Conservation (phyloP, 164 flowering plant genomes). For the Piper betle region DNA sequence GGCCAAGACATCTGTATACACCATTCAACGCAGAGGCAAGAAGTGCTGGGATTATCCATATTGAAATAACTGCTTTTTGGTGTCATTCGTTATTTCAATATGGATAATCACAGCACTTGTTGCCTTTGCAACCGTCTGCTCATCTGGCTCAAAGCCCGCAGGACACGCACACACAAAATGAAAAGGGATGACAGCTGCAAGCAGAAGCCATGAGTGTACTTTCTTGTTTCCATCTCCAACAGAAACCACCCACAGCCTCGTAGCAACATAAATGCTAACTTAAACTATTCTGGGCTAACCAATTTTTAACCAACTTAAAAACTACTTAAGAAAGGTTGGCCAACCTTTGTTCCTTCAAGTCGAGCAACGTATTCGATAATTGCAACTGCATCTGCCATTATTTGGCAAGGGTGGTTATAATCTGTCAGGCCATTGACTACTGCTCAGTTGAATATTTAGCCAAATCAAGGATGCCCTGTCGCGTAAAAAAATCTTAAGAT, state of each 20-base stretch:
- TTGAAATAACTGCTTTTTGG: slow-evolving; percentile 88
- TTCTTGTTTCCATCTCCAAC: slow-evolving; percentile 98
- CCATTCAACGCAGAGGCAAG: slow-evolving; percentile 97
- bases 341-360: slow-evolving; percentile 87
- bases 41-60: too few relatives aligned
- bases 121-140: slow-evolving; percentile 64
- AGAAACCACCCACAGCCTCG: slow-evolving; percentile 65
- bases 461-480: slow-evolving; percentile 84
- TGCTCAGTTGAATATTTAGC: slow-evolving; percentile 72
- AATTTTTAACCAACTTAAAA: too few relatives aligned
- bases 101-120: slow-evolving; percentile 63
- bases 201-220: slow-evolving; percentile 79
- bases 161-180: slow-evolving; percentile 97
- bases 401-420: slow-evolving; percentile 94
- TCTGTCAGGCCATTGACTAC: slow-evolving; percentile 95
- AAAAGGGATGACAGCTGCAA: slow-evolving; percentile 77
- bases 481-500: not conserved
- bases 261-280: not conserved
- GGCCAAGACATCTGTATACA: slow-evolving; percentile 98
- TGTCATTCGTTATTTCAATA: slow-evolving; percentile 80
- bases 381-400: slow-evolving; percentile 98
- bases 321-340: not conserved
- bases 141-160: slow-evolving; percentile 87
- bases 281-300: too few relatives aligned
- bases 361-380: slow-evolving; percentile 85